Conservation (phyloP, 306 rosid genomes). For the Ammopiptanthus mongolicus region DNA sequence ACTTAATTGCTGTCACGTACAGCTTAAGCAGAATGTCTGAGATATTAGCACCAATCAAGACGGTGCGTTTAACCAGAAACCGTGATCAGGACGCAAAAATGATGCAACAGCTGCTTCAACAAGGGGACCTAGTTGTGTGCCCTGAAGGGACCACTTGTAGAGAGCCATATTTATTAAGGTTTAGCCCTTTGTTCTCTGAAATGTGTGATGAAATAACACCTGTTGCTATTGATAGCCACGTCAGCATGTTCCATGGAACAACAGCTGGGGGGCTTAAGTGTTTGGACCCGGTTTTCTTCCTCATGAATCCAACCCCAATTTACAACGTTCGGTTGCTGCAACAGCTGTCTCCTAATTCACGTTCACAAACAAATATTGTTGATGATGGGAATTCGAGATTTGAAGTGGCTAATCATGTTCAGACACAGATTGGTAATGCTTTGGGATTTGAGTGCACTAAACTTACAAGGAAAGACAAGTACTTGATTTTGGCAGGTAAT, state of each 20-base stretch:
- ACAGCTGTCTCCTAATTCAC: constrained; percentile 13
- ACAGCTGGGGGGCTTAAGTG: constrained; percentile 82
- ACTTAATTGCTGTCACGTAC: constrained; percentile 57
- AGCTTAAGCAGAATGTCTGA: constrained; percentile 78
- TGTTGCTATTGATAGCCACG: constrained; percentile 52
- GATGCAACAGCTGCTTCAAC: constrained; percentile 35
- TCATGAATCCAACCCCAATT: constrained; percentile 60
- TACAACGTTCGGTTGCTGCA: constrained; percentile 42
- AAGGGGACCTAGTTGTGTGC: constrained; percentile 72
- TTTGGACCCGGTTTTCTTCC: constrained; percentile 69
- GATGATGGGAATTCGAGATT: constrained; percentile 16
- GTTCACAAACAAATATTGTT: background rate
- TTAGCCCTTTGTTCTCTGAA: constrained; percentile 75
- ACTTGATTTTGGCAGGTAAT: constrained; percentile 74
- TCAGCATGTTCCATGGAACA: constrained; percentile 82
- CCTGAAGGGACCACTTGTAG: constrained; percentile 94
- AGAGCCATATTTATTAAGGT: constrained; percentile 75
- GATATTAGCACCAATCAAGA: constrained; percentile 65
- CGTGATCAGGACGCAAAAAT: constrained; percentile 42
- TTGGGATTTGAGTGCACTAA: constrained; percentile 62
- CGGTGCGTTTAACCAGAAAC: constrained; percentile 59
- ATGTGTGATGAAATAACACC: constrained; percentile 49
- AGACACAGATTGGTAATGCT: constrained; percentile 42
- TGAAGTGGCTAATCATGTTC: constrained; percentile 62
- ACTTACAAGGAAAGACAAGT: constrained; percentile 75